Evolutionary conservation across 441 rosid genomes (phyloP), one percentile per base, ranked within the genome.

Genomic region (Corymbia citriodora): DNA sequence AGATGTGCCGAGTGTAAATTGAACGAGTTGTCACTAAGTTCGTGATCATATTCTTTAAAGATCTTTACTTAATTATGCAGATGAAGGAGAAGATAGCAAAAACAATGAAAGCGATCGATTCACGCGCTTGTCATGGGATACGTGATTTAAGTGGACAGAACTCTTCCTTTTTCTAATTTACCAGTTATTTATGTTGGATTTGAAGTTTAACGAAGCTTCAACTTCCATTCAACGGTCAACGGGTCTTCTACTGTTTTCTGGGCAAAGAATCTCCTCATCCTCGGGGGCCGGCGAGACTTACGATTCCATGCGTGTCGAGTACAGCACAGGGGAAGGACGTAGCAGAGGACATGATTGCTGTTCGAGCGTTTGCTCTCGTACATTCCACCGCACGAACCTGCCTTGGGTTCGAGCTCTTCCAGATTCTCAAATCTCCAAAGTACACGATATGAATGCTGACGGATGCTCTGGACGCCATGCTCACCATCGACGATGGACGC

Each of bases 331-430:
- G 10, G 19, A 72, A 25, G 3, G 82, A 72, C 49, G 11, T 5
- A 36, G 82, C 23, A 36, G 23, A 36, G 27, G 19, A 72, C 1
- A 17, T 0, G 12, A 0, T 21, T 4, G 2, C 9, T 0, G 2
- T 31, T 10, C 27, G 16, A 36, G 49, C 1, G 49, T 72, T 36
- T n/a, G 72, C 49, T 36, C 49, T 36, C 27, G 0, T 36, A 36
- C 82, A 31, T 36, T 72, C 27, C 40, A 19, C 49, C 27, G 15
- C 82, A 10, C 2, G 49, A 19, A 21, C 21, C 82, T 72, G 15
- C 12, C 82, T 19, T 49, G 29, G 49, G 2, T 19, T 19, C 23
- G 82, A 36, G 10, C 79, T 70, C 45, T 31, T 70, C 79, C 79
- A 70, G 23, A 70, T 16, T 68, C 79, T 16, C 23, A 31, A 68